Base-by-base conservation (phyloP, 306 rosid species). In the Myrica gale region DNA sequence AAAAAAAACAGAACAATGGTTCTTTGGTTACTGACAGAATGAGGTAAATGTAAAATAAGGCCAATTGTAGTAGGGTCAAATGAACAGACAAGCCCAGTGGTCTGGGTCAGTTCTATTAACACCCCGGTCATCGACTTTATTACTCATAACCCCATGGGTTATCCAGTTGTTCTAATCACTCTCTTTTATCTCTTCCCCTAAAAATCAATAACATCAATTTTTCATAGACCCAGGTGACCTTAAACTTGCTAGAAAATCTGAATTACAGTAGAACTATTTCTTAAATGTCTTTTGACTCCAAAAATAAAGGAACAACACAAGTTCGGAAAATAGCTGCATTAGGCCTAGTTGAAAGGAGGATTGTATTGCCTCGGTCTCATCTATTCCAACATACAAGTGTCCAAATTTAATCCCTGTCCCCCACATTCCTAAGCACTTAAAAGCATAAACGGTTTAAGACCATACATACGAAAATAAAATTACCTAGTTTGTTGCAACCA, bases 371-470 rank as follows among this genome's bases (percentile, higher is more conserved):
- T 16, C 56, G n/a, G 19, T 52, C 19, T 52, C 56, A 16, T 1
- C 52, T 47, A 47, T 47, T 47, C 52, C 9, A 52, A 52, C 26
- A 61, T 32, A 10, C 68, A 61, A 61, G 44, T 43, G 26, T 61
- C 68, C 32, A 32, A 61, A 26, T 61, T 61, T 32, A 20, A 65
- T 41, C 66, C 53, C 73, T 3, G 20, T 51, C 68, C 26, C 77
- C 12, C n/a, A 46, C 21, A 17, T 57, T 50, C 51, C 41, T 23
- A 42, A 48, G 26, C 54, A 10, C 43, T 45, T 46, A 69, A 48
- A 51, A 70, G 19, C 45, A 32, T 43, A 21, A 26, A 45, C n/a
- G 39, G 58, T 55, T 55, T 8, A 37, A 32, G 9, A 61, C 16
- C 15, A 4, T 4, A 56, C 26, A 57, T 68, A 60, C 26, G n/a